Evolutionary conservation across 257 asterid species (phyloP).

Genomic region (Thymus quinquecostatus): DNA sequence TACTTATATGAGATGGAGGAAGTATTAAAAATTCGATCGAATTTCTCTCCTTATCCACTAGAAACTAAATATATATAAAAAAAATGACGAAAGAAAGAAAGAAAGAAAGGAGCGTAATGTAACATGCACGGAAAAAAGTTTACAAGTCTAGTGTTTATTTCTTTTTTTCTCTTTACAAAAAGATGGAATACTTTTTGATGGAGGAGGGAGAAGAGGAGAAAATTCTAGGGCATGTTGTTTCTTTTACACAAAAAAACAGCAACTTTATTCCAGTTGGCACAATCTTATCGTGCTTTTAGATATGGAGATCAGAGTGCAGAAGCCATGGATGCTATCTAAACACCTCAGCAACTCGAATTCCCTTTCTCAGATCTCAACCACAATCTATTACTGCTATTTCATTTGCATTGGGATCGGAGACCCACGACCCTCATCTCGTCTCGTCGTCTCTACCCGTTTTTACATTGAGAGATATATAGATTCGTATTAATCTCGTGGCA

Average conservation of each 20-base stretch:
- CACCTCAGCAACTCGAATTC: neutral
- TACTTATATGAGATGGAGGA: too few relatives aligned
- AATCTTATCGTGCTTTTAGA: constrained; percentile 26
- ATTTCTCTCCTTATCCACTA: neutral
- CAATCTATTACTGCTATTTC: neutral
- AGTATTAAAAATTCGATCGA: too few relatives aligned
- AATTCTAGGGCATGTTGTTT: constrained; percentile 4
- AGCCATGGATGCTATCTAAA: neutral
- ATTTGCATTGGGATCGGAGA: too few relatives aligned
- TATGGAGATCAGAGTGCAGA: neutral
- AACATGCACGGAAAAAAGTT: neutral
- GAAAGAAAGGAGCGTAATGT: neutral
- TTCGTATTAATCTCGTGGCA: neutral
- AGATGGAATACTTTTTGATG: neutral
- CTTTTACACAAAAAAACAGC: neutral
- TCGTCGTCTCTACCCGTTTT: too few relatives aligned
- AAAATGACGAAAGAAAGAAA: neutral
- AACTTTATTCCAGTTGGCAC: constrained; percentile 25
- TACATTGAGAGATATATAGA: neutral
- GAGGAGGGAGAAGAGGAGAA: neutral
- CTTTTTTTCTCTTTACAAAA: constrained; percentile 9
- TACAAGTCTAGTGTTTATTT: neutral
- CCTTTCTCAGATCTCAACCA: neutral
- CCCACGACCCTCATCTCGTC: too few relatives aligned
- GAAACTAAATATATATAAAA: neutral